Conservation (phyloP, 345 rosid species). For the Brassica cretica region DNA sequence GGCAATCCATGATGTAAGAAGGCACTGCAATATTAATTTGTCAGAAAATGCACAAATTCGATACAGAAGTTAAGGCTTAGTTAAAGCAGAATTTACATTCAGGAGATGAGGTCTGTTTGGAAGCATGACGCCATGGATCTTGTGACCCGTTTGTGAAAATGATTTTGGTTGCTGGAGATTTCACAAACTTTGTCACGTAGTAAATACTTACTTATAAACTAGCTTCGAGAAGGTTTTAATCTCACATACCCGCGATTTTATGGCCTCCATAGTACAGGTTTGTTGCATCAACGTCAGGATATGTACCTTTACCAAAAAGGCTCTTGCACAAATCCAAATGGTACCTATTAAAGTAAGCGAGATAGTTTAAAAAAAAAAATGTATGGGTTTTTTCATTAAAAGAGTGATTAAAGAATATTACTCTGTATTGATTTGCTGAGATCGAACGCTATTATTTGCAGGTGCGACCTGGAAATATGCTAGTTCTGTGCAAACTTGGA, state of each 20-base stretch:
- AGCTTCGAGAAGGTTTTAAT: slow-evolving; percentile 12
- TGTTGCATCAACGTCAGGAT: slow-evolving; percentile 75
- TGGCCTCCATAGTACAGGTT: slow-evolving; percentile 83
- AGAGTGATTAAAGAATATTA: slow-evolving; percentile 24
- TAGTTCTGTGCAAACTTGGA: slow-evolving; percentile 89
- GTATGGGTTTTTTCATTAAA: not conserved
- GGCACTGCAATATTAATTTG: slow-evolving; percentile 24
- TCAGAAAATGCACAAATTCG: not conserved
- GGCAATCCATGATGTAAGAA: slow-evolving; percentile 61
- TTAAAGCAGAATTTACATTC: slow-evolving; percentile 52
- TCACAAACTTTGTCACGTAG: not conserved
- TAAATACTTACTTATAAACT: slow-evolving; percentile 15
- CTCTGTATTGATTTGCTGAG: slow-evolving; percentile 75
- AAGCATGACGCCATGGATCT: slow-evolving; percentile 98
- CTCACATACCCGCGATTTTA: slow-evolving; percentile 58
- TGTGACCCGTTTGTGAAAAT: slow-evolving; percentile 84
- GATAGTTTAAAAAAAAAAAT: not conserved
- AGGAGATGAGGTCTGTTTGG: slow-evolving; percentile 68
- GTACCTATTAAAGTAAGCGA: slow-evolving; percentile 46
- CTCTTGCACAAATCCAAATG: slow-evolving; percentile 86
- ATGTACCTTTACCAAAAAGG: slow-evolving; percentile 63
- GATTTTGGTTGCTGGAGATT: slow-evolving; percentile 67
- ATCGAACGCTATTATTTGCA: slow-evolving; percentile 76
- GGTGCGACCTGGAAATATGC: slow-evolving; percentile 94
- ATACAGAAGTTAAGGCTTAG: not conserved